Evolutionary conservation across 164 flowering plant species (phyloP), one percentile per base, ranked within the genome.

Genomic region (Vitis riparia): DNA sequence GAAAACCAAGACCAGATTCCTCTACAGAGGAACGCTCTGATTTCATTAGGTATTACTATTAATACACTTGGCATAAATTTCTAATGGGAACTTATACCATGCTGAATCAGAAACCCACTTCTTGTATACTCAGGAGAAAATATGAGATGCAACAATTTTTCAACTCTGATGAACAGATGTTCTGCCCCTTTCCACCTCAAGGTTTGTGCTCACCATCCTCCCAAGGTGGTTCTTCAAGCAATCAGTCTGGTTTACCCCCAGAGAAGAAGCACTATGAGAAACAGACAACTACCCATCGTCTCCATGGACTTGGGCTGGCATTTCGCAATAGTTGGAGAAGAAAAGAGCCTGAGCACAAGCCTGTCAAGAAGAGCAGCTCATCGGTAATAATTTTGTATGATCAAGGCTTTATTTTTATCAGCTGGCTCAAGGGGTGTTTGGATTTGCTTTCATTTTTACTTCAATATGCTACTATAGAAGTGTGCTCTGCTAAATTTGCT

Each of bases 261-360:
- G 88, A 87, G 16, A 88, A 83, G 77, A 92, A 80, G 71, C 72
- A 73, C 14, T 71, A 23, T 27, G 92, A 90, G 44, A 89, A 88
- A 75, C 90, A 83, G 73, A 65, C 86, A 15, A 77, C 84, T 55
- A 70, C 61, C 57, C 74, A 51, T 65, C 91, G 89, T 0, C 80
- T 71, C 44, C 79, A 78, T 55, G 88, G 86, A 17, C 66, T 95
- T 19, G 92, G 97, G 56, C 81, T 78, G 1, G 87, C 92, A 69
- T 89, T 95, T 73, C 92, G 96, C 23, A 81, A 89, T 68, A 93
- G 94, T 84, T 84, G 94, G 98, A 91, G 86, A 79, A 86, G 85
- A 75, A 90, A 82, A 70, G 91, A 87, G 1, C 12, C 81, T 44
- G 92, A 88, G 19, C 71, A 76, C 37, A 85, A 80, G 78, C 8